Conservation (phyloP, 768 basidiomycete genomes). For the Neoboletus brunneissimus region DNA sequence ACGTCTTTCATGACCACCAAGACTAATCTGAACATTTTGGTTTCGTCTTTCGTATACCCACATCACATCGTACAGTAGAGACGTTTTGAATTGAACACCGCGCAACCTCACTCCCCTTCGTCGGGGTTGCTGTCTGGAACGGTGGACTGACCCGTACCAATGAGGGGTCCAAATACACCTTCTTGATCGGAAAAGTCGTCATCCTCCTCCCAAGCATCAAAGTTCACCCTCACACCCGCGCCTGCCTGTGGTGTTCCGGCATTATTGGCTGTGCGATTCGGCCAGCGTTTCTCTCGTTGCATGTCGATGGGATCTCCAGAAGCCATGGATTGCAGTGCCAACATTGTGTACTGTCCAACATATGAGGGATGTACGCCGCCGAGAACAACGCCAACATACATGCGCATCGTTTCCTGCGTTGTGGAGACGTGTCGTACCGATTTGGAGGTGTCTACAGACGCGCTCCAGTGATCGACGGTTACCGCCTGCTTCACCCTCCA, state of each 20-base stretch:
- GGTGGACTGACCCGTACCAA: constrained; percentile 11
- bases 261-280: constrained; percentile 45
- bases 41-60: constrained; percentile 8
- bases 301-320: constrained; percentile 67
- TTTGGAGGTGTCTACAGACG: constrained; percentile 60
- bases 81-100: background rate
- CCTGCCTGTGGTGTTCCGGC: constrained; percentile 22
- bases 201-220: constrained; percentile 60
- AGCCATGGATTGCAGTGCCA: constrained; percentile 68
- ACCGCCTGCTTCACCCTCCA: constrained; percentile 57
- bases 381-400: constrained; percentile 40
- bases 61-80: constrained; percentile 7
- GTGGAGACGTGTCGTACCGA: constrained; percentile 58
- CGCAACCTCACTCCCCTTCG: background rate
- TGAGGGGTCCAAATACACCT: constrained; percentile 32
- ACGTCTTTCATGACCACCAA: background rate
- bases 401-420: constrained; percentile 88
- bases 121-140: constrained; percentile 3
- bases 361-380: background rate
- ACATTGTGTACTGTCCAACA: constrained; percentile 61
- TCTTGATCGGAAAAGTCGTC: constrained; percentile 45
- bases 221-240: constrained; percentile 49
- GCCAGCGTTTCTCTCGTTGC: constrained; percentile 81
- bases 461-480: constrained; percentile 57
- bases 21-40: background rate